Evolutionary conservation across 306 rosid genomes (phyloP).

Genomic region (Fagus crenata): DNA sequence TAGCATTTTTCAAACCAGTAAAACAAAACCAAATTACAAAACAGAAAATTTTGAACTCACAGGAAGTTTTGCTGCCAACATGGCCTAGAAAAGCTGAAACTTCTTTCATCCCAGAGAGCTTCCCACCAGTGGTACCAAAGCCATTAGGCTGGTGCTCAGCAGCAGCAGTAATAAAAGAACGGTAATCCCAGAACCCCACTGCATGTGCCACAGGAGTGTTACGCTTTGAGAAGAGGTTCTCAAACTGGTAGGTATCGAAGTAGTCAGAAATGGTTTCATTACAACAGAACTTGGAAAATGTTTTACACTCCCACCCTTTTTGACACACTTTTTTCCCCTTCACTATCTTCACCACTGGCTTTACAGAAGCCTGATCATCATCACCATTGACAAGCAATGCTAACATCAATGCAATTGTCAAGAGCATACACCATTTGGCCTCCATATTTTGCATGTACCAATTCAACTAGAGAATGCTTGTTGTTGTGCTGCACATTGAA

Average conservation of each 20-base stretch:
- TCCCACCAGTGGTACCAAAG: slow-evolving; percentile 87
- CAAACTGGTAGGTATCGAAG: slow-evolving; percentile 79
- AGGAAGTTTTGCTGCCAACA: slow-evolving; percentile 84
- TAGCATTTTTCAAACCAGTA: not conserved
- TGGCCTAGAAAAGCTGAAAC: slow-evolving; percentile 88
- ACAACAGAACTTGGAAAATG: slow-evolving; percentile 67
- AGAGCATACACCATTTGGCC: slow-evolving; percentile 41
- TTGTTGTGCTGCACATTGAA: slow-evolving; percentile 1
- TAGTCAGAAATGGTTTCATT: slow-evolving; percentile 69
- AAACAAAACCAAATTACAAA: not conserved
- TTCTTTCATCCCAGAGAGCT: slow-evolving; percentile 74
- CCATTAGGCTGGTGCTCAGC: slow-evolving; percentile 65
- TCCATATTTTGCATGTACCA: slow-evolving; percentile 33
- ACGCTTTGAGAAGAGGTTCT: slow-evolving; percentile 76
- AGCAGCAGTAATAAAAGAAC: slow-evolving; percentile 70
- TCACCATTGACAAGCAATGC: slow-evolving; percentile 20
- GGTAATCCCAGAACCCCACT: slow-evolving; percentile 85
- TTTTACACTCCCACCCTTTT: slow-evolving; percentile 81
- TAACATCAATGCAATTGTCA: slow-evolving; percentile 32
- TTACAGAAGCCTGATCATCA: slow-evolving; percentile 24
- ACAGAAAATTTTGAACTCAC: slow-evolving; percentile 41
- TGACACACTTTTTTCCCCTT: slow-evolving; percentile 70
- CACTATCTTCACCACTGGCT: slow-evolving; percentile 51
- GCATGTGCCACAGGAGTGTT: slow-evolving; percentile 84
- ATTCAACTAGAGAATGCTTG: not conserved